These are phyloP conservation scores for Leucocoprinus leucothites DNA, from an alignment of 768 basidiomycete genomes.

Conservation along the genomic window DNA sequence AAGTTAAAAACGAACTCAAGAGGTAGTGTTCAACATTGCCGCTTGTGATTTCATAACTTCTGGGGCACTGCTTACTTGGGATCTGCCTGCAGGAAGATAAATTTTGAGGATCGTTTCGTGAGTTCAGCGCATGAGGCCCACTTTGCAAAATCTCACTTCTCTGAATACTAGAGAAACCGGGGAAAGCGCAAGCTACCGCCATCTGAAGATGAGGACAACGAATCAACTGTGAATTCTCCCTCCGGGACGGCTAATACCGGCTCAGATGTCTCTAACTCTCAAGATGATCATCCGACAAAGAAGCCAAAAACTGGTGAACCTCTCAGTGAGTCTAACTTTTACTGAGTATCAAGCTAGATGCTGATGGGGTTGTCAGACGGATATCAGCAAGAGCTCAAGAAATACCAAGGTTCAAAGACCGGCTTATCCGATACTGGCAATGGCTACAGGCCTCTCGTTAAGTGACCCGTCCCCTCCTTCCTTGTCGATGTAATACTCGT, in stretches of 20 bases:
- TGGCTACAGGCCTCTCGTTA: slow-evolving; percentile 29
- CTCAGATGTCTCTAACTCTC: slow-evolving; percentile 6
- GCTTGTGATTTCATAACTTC: too few relatives aligned
- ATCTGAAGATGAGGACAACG: slow-evolving; percentile 16
- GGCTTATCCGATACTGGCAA: slow-evolving; percentile 26
- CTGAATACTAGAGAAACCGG: slow-evolving; percentile 44
- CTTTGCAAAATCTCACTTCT: background rate
- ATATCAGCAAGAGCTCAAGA: slow-evolving; percentile 24
- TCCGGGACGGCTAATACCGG: slow-evolving; percentile 12
- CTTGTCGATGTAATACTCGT: background rate
- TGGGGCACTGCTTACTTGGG: background rate
- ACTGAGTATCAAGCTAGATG: background rate
- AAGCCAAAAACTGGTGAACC: background rate
- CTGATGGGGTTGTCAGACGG: slow-evolving; percentile 15
- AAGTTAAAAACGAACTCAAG: slow-evolving; percentile 46
- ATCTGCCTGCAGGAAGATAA: slow-evolving; percentile 44
- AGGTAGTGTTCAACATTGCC: slow-evolving; percentile 33
- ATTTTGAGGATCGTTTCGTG: slow-evolving; percentile 62
- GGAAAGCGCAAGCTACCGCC: slow-evolving; percentile 52
- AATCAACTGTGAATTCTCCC: slow-evolving; percentile 11
- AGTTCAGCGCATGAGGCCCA: slow-evolving; percentile 22
- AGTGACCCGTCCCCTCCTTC: slow-evolving; percentile 15
- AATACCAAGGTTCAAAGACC: slow-evolving; percentile 15
- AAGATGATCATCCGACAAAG: background rate
- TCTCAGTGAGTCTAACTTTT: slow-evolving; percentile 4